These are phyloP conservation scores for Calonectria naviculata DNA, from an alignment of 2,329 filamentous ascomycete genomes.

Conservation along the genomic window DNA sequence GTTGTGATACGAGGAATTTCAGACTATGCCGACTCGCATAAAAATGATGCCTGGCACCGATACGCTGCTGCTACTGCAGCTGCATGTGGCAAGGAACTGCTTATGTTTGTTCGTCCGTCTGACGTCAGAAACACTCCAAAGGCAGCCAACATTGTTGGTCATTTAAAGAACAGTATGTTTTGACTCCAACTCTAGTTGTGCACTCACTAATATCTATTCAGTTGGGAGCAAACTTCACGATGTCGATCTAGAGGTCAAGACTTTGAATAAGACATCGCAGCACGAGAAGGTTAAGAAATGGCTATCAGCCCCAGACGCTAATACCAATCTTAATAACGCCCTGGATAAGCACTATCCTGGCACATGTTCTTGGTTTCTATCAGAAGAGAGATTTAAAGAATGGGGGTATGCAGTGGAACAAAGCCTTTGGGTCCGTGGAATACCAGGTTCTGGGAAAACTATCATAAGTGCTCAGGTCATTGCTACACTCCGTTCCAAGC, in stretches of 20 bases:
- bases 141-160: not conserved
- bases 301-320: not conserved
- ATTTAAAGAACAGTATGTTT: not conserved
- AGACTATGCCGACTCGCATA: not conserved
- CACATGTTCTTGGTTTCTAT: not conserved
- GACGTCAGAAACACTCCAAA: not conserved
- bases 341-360: not conserved
- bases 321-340: not conserved
- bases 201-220: too few species aligned
- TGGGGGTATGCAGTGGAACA: not conserved
- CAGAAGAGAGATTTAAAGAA: not conserved
- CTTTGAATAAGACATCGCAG: not conserved
- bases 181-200: too few species aligned
- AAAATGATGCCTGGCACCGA: not conserved
- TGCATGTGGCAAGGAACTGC: not conserved
- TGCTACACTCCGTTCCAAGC: not conserved
- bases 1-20: not conserved
- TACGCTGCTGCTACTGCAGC: not conserved
- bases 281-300: not conserved
- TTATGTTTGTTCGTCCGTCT: not conserved
- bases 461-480: not conserved
- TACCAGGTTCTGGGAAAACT: not conserved
- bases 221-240: not conserved
- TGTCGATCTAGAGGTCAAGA: not conserved
- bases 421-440: not conserved